A percentile compares a stretch with the other conserved stretches of the same genome.
Evolutionary conservation across 345 rosid genomes (phyloP).

Genomic region (Citrus inodora): DNA sequence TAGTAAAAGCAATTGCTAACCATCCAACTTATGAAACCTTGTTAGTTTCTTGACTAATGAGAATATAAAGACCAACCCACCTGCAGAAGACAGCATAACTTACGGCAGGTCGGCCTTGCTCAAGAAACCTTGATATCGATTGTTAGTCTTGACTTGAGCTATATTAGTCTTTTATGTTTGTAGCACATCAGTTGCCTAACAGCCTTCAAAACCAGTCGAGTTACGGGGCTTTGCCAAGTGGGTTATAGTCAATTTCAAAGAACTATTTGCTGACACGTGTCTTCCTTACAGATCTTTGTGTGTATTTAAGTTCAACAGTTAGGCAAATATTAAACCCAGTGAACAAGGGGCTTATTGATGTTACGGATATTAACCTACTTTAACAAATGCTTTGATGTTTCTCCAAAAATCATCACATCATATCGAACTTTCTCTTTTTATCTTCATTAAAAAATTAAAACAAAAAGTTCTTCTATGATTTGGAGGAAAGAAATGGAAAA

Average conservation of each 20-base stretch:
- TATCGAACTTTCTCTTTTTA: not conserved
- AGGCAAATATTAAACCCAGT: not conserved
- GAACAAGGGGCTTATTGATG: not conserved
- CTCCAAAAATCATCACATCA: not conserved
- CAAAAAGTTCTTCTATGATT: no score
- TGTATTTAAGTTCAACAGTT: not conserved
- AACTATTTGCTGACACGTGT: slow-evolving; percentile 1
- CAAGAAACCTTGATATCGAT: not conserved
- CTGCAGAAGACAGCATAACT: not conserved
- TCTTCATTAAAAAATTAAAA: not conserved
- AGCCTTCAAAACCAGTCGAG: not conserved
- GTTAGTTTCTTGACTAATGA: not conserved
- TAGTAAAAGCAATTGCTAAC: not conserved
- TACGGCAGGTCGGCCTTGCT: not conserved
- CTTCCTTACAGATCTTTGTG: not conserved
- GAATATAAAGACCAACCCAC: not conserved
- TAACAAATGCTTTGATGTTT: not conserved
- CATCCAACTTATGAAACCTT: slow-evolving; percentile 1
- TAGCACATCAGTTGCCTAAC: slow-evolving; percentile 17
- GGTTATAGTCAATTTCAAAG: slow-evolving; percentile 13
- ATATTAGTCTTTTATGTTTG: slow-evolving; percentile 9
- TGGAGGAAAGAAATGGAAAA: not conserved
- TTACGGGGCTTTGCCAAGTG: not conserved
- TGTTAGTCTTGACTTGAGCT: no score
- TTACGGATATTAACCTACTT: slow-evolving; percentile 9